phyloP scores from a whole-genome alignment of 108 stramenopile species.

The Mediolabrus comicus region DNA sequence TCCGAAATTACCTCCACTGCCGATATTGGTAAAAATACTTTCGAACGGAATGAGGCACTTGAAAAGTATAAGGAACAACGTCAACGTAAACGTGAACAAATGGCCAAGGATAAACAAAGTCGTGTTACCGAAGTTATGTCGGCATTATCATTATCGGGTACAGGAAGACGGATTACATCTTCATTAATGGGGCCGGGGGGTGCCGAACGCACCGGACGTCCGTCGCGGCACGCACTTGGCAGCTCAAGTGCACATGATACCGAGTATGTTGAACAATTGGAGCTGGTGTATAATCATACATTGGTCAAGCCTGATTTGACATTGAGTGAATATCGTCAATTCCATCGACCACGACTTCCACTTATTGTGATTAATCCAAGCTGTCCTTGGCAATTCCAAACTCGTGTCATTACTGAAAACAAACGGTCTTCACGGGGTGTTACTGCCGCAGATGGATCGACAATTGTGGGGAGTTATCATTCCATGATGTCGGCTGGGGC shows the following conservation, averaged over 20 bases:
- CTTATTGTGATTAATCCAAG: constrained; percentile 55
- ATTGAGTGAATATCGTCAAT: constrained; percentile 67
- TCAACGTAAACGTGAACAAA: constrained; percentile 75
- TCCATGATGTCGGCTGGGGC: constrained; percentile 78
- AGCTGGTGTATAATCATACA: constrained; percentile 76
- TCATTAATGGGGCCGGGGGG: constrained; percentile 90
- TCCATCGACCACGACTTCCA: constrained; percentile 80
- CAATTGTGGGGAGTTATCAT: constrained; percentile 60
- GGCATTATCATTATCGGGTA: constrained; percentile 58
- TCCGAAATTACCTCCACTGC: constrained; percentile 51
- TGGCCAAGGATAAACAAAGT: constrained; percentile 86
- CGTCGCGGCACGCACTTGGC: constrained; percentile 55
- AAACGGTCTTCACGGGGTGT: constrained; percentile 16
- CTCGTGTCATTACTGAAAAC: constrained; percentile 45
- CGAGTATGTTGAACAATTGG: constrained; percentile 87
- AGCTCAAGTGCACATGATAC: constrained; percentile 60
- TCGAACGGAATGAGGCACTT: constrained; percentile 43
- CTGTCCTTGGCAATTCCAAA: constrained; percentile 82
- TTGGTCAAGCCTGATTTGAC: constrained; percentile 65
- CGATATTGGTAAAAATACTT: constrained; percentile 58
- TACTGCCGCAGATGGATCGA: constrained; percentile 45
- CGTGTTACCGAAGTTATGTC: constrained; percentile 84
- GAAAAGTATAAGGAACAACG: constrained; percentile 67
- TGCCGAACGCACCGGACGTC: constrained; percentile 84
- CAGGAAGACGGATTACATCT: constrained; percentile 82